A percentile compares a stretch with the other conserved stretches of the same genome.
phyloP scores from a whole-genome alignment of 2,329 filamentous ascomycete species.

The Penicillium sp. region DNA sequence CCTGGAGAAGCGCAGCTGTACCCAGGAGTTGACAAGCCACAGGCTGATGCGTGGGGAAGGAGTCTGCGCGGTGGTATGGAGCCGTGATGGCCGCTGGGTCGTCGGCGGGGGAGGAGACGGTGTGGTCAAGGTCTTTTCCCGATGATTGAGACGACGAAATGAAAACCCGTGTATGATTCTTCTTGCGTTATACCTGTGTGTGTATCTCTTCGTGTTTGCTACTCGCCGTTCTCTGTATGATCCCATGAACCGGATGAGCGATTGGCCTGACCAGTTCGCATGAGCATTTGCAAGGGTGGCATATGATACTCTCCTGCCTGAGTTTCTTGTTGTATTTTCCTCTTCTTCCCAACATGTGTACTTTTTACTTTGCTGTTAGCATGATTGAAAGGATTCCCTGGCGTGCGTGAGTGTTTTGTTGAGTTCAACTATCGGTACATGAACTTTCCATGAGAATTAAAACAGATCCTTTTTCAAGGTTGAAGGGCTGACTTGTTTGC shows the following conservation, averaged over 20 bases:
- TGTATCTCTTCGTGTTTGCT: slow-evolving; percentile 24
- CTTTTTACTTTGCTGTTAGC: slow-evolving; percentile 23
- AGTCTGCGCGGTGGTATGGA: slow-evolving; percentile 92
- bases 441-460: background rate
- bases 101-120: slow-evolving; percentile 93
- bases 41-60: slow-evolving; percentile 94
- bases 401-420: slow-evolving; percentile 15
- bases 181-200: slow-evolving; percentile 21
- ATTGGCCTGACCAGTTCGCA: slow-evolving; percentile 30
- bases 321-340: slow-evolving; percentile 21
- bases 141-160: slow-evolving; percentile 32
- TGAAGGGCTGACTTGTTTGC: background rate
- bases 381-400: slow-evolving; percentile 25
- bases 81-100: slow-evolving; percentile 88
- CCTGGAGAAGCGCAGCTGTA: slow-evolving; percentile 89
- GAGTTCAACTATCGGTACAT: slow-evolving; percentile 3
- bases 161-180: slow-evolving; percentile 30
- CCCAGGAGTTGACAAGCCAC: slow-evolving; percentile 90
- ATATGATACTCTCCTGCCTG: slow-evolving; percentile 34
- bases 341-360: slow-evolving; percentile 19
- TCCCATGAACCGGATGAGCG: slow-evolving; percentile 37
- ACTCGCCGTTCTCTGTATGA: slow-evolving; percentile 24
- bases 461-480: background rate
- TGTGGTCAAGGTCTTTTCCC: slow-evolving; percentile 81
- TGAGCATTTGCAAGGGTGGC: slow-evolving; percentile 39